Evolutionary conservation across 495 filamentous ascomycete genomes (phyloP).

Genomic region (Hyaloscypha finlandica): DNA sequence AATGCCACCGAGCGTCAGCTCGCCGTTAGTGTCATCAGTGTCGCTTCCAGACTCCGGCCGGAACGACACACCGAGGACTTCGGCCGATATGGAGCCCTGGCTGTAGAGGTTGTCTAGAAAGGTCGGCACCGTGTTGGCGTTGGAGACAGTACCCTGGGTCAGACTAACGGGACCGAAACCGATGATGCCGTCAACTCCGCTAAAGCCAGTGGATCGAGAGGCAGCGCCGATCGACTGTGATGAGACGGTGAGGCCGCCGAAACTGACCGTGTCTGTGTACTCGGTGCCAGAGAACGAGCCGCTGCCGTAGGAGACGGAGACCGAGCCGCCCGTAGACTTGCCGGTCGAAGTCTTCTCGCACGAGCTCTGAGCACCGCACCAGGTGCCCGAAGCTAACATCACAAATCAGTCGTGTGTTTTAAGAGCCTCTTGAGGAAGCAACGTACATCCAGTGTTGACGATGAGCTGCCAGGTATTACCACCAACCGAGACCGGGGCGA

Average conservation of each 20-base stretch:
- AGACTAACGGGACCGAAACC: slow-evolving; percentile 30
- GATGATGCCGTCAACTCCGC: slow-evolving; percentile 37
- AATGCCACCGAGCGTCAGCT: slow-evolving; percentile 39
- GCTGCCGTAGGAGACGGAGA: slow-evolving; percentile 25
- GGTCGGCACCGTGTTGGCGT: slow-evolving; percentile 18
- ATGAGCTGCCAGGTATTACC: slow-evolving; percentile 22
- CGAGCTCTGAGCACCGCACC: slow-evolving; percentile 23
- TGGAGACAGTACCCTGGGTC: slow-evolving; percentile 18
- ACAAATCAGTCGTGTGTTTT: slow-evolving; percentile 18
- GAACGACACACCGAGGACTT: slow-evolving; percentile 32
- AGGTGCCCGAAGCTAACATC: slow-evolving; percentile 24
- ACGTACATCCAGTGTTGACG: slow-evolving; percentile 25
- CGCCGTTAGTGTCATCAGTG: slow-evolving; percentile 24
- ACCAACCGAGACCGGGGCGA: slow-evolving; percentile 21
- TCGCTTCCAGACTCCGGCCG: slow-evolving; percentile 26
- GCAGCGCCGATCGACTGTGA: slow-evolving; percentile 30
- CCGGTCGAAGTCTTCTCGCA: slow-evolving; percentile 22
- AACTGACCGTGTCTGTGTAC: slow-evolving; percentile 34
- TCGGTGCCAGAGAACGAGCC: slow-evolving; percentile 23
- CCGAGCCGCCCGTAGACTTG: slow-evolving; percentile 18
- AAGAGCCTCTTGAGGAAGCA: slow-evolving; percentile 13
- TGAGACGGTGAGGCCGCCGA: slow-evolving; percentile 26
- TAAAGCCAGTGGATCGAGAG: slow-evolving; percentile 32
- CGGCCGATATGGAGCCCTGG: slow-evolving; percentile 24
- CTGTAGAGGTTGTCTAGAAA: slow-evolving; percentile 26